Evolutionary conservation across 139 green algal genomes (phyloP).

Genomic region (Tetradesmus obliquus): DNA sequence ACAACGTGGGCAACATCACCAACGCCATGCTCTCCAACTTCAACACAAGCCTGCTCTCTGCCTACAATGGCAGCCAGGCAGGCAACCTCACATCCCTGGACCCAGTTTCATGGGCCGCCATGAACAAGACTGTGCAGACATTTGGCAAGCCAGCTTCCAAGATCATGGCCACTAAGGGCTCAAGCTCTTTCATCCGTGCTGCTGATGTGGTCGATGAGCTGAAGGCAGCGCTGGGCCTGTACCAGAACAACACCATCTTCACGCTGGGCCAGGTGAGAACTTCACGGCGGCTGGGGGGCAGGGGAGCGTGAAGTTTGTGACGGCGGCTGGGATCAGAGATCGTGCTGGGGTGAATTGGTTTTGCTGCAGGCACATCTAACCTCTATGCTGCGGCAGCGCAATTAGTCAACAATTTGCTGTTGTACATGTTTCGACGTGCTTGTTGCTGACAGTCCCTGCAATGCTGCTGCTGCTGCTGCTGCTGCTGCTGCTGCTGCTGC

Average conservation of each 20-base stretch:
- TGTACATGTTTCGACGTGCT: no score
- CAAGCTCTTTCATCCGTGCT: neutral
- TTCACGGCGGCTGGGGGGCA: no score
- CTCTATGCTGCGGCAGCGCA: no score
- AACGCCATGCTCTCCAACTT: neutral
- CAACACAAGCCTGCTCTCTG: constrained; percentile 25
- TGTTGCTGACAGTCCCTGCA: neutral
- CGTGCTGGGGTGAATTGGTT: no score
- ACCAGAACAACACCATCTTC: constrained; percentile 7
- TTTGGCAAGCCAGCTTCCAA: neutral
- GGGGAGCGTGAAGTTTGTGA: no score
- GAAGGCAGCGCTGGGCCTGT: neutral
- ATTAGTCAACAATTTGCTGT: no score
- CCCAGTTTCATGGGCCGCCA: neutral
- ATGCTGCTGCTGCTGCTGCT: no score
- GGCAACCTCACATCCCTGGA: neutral
- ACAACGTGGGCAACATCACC: neutral
- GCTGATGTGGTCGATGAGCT: neutral
- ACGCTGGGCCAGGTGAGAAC: neutral
- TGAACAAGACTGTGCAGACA: neutral
- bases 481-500: neutral
- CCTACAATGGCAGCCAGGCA: neutral
- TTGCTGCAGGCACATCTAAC: no score
- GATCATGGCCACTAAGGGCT: neutral
- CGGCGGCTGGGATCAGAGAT: no score